phyloP scores from a whole-genome alignment of 2,329 filamentous ascomycete species.

The Chrysoporthe austroafricana region DNA sequence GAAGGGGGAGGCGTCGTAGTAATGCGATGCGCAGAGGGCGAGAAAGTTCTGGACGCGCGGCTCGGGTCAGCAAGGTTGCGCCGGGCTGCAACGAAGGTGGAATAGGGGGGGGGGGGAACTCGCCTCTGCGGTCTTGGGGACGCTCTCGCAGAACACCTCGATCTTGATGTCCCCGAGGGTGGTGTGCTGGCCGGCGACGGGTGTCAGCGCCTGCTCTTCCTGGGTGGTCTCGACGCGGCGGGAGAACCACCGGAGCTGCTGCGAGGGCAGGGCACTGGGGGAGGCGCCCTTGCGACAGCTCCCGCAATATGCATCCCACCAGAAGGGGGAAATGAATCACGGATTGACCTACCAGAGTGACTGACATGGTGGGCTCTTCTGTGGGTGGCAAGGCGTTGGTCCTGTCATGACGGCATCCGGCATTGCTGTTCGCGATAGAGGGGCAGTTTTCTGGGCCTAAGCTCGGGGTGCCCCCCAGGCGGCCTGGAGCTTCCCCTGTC shows the following conservation, averaged over 20 bases:
- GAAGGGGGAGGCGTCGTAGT: constrained; percentile 76
- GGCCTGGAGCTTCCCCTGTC: constrained; percentile 7
- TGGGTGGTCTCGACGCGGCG: not conserved
- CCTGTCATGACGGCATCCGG: not conserved
- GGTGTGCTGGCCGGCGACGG: constrained; percentile 75
- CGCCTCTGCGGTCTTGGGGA: constrained; percentile 89
- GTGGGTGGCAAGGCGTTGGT: not conserved
- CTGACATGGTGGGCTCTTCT: not conserved
- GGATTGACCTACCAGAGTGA: constrained; percentile 4
- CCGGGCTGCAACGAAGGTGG: not conserved
- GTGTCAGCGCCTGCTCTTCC: not conserved
- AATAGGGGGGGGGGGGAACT: constrained; percentile 33
- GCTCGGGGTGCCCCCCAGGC: not conserved
- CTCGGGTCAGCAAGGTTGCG: constrained; percentile 6
- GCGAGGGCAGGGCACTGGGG: not conserved
- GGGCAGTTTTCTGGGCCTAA: not conserved
- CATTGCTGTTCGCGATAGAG: not conserved
- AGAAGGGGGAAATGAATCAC: not conserved
- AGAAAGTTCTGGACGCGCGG: constrained; percentile 72
- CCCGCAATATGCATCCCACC: too few species aligned
- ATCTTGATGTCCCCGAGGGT: constrained; percentile 89
- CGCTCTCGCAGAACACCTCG: constrained; percentile 93
- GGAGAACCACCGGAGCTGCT: not conserved
- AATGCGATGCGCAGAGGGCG: constrained; percentile 78
- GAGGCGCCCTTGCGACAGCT: not conserved